Evolutionary conservation across 805 yeast genomes (phyloP).

Genomic region (Sugiyamaella mastotermitis): DNA sequence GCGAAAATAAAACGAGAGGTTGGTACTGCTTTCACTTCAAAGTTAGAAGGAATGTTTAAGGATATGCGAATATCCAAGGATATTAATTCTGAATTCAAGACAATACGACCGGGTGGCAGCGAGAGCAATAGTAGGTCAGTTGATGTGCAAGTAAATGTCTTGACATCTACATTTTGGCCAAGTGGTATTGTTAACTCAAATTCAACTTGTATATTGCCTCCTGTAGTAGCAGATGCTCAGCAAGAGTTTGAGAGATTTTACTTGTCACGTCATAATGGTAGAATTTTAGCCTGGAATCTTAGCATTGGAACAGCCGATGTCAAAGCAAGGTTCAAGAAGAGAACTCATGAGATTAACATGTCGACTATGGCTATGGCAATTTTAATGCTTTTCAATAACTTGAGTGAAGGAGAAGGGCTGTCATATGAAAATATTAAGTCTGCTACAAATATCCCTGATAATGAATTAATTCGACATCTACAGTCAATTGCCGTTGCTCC

Average conservation of each 20-base stretch:
- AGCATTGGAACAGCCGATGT: slow-evolving; percentile 80
- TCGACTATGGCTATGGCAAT: slow-evolving; percentile 78
- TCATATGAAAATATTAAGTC: slow-evolving; percentile 58
- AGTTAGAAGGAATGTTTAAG: slow-evolving; percentile 79
- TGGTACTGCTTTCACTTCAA: slow-evolving; percentile 73
- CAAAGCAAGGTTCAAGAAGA: slow-evolving; percentile 58
- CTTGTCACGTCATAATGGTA: slow-evolving; percentile 44
- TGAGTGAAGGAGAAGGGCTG: slow-evolving; percentile 35
- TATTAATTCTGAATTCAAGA: slow-evolving; percentile 36
- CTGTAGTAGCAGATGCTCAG: slow-evolving; percentile 37
- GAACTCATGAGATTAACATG: slow-evolving; percentile 71
- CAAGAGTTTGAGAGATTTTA: slow-evolving; percentile 48
- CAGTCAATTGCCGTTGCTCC: slow-evolving; percentile 84
- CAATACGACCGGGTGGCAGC: slow-evolving; percentile 15
- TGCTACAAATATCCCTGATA: slow-evolving; percentile 63
- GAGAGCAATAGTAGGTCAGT: slow-evolving; percentile 2
- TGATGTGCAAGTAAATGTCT: slow-evolving; percentile 45
- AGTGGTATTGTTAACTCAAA: slow-evolving; percentile 36
- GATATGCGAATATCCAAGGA: slow-evolving; percentile 63
- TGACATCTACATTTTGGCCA: slow-evolving; percentile 68
- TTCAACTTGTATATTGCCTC: slow-evolving; percentile 32
- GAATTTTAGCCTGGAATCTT: slow-evolving; percentile 72
- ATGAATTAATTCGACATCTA: slow-evolving; percentile 69
- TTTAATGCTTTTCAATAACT: slow-evolving; percentile 64
- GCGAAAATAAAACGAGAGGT: slow-evolving; percentile 65